These are phyloP conservation scores for Salvia rosmarinus DNA, from an alignment of 257 asterid species.

Conservation along the genomic window DNA sequence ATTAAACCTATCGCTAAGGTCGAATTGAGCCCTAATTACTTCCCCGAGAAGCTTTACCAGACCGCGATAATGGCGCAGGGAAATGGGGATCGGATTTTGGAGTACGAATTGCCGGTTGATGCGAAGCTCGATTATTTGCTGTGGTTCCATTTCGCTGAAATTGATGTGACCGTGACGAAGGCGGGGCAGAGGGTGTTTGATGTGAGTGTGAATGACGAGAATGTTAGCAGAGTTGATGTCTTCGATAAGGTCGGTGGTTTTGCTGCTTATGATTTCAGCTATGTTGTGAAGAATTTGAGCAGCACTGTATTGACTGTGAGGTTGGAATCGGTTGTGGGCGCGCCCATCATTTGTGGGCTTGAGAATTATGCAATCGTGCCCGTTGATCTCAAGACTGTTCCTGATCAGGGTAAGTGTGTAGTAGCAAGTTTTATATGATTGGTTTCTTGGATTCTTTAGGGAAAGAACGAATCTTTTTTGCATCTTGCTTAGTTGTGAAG, in stretches of 20 bases:
- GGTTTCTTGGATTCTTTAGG: background rate
- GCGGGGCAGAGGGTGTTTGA: conserved; percentile 90
- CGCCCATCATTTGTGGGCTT: conserved; percentile 81
- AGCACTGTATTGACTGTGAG: conserved; percentile 63
- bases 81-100: conserved; percentile 59
- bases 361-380: conserved; percentile 97
- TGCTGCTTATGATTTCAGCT: conserved; percentile 79
- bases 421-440: background rate
- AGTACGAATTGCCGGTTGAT: conserved; percentile 68
- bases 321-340: conserved; percentile 70
- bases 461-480: background rate
- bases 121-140: conserved; percentile 87
- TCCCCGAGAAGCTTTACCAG: conserved; percentile 78
- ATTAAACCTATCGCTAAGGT: conserved; percentile 50
- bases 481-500: conserved; percentile 2
- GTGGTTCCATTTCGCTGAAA: conserved; percentile 94
- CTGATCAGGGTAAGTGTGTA: conserved; percentile 67
- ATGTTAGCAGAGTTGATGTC: conserved; percentile 76
- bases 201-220: conserved; percentile 73
- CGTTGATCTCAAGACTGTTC: conserved; percentile 71
- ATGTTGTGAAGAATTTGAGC: conserved; percentile 84
- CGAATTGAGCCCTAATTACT: conserved; percentile 68
- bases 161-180: conserved; percentile 67
- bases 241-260: conserved; percentile 76
- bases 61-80: conserved; percentile 61